phyloP scores from a whole-genome alignment of 2,329 filamentous ascomycete species.

The Aspergillus sp. region DNA sequence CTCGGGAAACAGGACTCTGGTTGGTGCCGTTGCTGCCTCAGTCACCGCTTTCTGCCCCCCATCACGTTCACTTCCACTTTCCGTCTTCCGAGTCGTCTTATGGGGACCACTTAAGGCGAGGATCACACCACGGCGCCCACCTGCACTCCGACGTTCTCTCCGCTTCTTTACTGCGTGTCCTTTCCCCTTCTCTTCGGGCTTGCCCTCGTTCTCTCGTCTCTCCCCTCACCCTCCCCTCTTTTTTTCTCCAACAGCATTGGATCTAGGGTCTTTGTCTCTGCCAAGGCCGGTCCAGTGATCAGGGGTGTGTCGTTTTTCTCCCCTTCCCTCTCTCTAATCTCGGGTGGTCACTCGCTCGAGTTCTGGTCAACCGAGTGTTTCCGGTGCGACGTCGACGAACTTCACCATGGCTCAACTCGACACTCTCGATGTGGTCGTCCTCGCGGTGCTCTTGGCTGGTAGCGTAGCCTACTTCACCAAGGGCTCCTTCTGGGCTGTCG shows the following conservation, averaged over 20 bases:
- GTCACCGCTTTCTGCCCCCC: conserved; percentile 1
- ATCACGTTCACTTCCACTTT: conserved; percentile 12
- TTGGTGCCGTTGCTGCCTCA: conserved; percentile 1
- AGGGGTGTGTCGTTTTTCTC: conserved; percentile 9
- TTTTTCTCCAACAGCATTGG: neutral
- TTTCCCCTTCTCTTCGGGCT: neutral
- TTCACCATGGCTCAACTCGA: conserved; percentile 85
- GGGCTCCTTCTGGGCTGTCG: conserved; percentile 79
- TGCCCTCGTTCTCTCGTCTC: conserved; percentile 6
- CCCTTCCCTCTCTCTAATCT: conserved; percentile 7
- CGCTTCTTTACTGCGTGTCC: conserved; percentile 11
- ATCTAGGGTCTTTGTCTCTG: neutral
- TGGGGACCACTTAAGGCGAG: conserved; percentile 13
- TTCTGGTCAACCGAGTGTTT: neutral
- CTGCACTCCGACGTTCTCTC: conserved; percentile 11
- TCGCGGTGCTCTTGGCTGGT: conserved; percentile 78
- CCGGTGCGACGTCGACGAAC: neutral
- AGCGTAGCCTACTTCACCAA: conserved; percentile 97
- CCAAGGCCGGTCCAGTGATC: conserved; percentile 9
- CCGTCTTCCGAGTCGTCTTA: conserved; percentile 18
- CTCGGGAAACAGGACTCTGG: neutral
- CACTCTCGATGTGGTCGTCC: conserved; percentile 90
- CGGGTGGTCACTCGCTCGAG: neutral
- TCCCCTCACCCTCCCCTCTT: conserved; percentile 4
- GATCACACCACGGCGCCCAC: conserved; percentile 20